Base-by-base conservation (phyloP, 73 alveolate species). In the Paramecium tetraurelia region DNA sequence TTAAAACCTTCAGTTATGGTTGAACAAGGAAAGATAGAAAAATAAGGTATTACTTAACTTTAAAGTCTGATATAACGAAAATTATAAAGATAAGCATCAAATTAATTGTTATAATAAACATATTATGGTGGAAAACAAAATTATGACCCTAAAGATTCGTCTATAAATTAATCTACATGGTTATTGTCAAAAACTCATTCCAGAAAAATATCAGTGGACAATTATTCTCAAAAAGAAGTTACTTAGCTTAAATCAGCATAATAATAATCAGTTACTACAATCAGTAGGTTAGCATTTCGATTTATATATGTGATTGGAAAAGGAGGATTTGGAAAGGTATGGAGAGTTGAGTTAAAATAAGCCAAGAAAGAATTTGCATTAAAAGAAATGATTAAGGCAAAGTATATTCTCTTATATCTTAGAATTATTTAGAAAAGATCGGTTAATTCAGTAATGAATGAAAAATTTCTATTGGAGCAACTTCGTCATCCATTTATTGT, bases 401-500 rank as follows among this genome's bases (percentile, higher is more conserved):
- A 76, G 89, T 59, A 59, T 29, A 24, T 59, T 59, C 22, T 16
- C 18, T 29, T 71, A 33, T 71, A 33, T 71, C 40, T 33, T 29
- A 71, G 86, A 87, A 29, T 93, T 21, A 59, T 95, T n/a, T 57
- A 85, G 69, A 84, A 93, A 22, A 71, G 92, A 53, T 57, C 92
- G 24, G 94, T 84, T 33, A 89, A 86, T 14, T 95, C 94, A 20
- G 95, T 95, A 21, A 38, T 95, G 41, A 89, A 93, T 59, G 97
- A 95, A 59, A 94, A 86, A 87, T 86, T 69, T 38, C 75, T 95
- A 36, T 40, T 86, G 35, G 92, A 95, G 43, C 93, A 86, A 77
- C 68, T 95, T 71, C 59, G 92, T 48, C 97, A 95, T 80, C 97
- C 97, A 36, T 94, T 38, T 87, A n/a, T 95, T 24, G 97, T 93